Base-by-base conservation (phyloP, 1,284 basidiomycete genomes). In the Vanrija humicola region DNA sequence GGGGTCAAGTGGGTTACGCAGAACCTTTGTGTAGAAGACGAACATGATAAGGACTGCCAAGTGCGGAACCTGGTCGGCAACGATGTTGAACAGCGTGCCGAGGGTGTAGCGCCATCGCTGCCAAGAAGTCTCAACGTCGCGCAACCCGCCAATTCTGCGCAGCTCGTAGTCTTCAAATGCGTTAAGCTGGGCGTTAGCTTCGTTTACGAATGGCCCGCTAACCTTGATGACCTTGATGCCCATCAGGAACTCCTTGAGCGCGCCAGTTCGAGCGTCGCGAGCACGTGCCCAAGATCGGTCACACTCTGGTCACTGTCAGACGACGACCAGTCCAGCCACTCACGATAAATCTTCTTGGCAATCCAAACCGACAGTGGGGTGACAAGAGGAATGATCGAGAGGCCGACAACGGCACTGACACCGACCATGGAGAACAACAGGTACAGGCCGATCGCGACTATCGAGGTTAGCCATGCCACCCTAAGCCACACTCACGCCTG, bases 201-300 rank as follows among this genome's bases (percentile, higher is more conserved):
- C 4, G 7, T 14, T 10, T 8, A 47, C n/a, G n/a, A n/a, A n/a
- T n/a, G n/a, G n/a, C n/a, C n/a, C n/a, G 18, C 52, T 14, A 9
- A 73, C 74, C 55, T 77, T 76, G 69, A 75, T 73, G 12, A 74
- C 73, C 52, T 75, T 76, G 61, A 73, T 68, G 15, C 72, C 68
- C 10, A 64, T 47, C 8, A 75, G 54, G 44, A 75, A 67, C 59
- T 77, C 75, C 47, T 75, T 74, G 50, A 76, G 61, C 2, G 73
- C 74, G 1, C 67, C 65, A 1, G 65, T 71, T 10, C 74, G 58
- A 0, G 68, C 70, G 57, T 77, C 75, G 18, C 71, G 47, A 0
- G 67, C 64, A 23, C 63, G 50, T 1, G 69, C 64, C 64, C 71
- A 70, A 5, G 64, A 61, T 43, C 63, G 64, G 54, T 77, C 74